phyloP scores from a whole-genome alignment of 108 stramenopile genomes.

The Nitzschia sp. region DNA sequence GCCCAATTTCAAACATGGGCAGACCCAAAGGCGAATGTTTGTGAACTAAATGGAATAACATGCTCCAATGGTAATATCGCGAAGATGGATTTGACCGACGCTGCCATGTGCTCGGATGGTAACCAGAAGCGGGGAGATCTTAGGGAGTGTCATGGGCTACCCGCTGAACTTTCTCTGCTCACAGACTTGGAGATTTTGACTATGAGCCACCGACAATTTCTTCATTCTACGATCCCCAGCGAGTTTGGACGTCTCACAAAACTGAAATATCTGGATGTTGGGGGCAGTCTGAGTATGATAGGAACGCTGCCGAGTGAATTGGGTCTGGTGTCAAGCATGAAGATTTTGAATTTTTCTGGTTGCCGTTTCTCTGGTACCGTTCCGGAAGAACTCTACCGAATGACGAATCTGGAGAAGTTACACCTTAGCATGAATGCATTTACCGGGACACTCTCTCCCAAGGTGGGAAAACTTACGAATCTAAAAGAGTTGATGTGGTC shows the following conservation, averaged over 20 bases:
- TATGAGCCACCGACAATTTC: conserved; percentile 29
- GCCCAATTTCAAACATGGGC: conserved; percentile 46
- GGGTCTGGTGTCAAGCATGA: conserved; percentile 44
- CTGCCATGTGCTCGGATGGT: conserved; percentile 36
- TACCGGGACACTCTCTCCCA: conserved; percentile 49
- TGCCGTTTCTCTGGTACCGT: conserved; percentile 54
- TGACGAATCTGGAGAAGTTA: conserved; percentile 37
- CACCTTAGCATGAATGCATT: conserved; percentile 33
- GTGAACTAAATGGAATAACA: conserved; percentile 54
- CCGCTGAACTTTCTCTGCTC: conserved; percentile 38
- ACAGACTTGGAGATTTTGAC: conserved; percentile 29
- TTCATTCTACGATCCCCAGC: conserved; percentile 48
- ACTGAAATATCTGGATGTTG: conserved; percentile 45
- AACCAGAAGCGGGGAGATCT: conserved; percentile 23
- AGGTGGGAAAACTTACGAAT: conserved; percentile 48
- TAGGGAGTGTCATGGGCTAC: conserved; percentile 42
- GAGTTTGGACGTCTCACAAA: conserved; percentile 56
- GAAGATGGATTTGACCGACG: conserved; percentile 49
- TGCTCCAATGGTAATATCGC: conserved; percentile 39
- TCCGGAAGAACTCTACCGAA: conserved; percentile 45
- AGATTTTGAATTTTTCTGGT: conserved; percentile 40
- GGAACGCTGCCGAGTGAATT: conserved; percentile 64
- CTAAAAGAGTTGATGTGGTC: conserved; percentile 53
- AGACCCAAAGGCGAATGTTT: conserved; percentile 31
- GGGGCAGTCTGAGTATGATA: conserved; percentile 26